Evolutionary conservation across 2,329 filamentous ascomycete species (phyloP).

Genomic region (Aspergillus sp.): DNA sequence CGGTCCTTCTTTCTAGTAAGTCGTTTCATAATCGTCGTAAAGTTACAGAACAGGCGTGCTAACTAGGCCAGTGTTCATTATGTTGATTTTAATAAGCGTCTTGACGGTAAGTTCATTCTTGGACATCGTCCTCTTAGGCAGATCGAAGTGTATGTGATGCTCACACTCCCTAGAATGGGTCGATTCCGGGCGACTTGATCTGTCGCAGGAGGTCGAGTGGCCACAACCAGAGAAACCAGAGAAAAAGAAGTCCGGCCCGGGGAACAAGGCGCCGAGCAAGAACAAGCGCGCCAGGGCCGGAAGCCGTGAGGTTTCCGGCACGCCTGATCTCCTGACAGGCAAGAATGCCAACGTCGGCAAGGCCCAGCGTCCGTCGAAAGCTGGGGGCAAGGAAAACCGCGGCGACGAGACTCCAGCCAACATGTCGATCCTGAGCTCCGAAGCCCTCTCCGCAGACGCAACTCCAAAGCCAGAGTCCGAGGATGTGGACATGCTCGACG

Average conservation of each 20-base stretch:
- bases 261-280: conserved; percentile 54
- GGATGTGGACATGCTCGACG: conserved; percentile 46
- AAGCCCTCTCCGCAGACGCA: conserved; percentile 35
- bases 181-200: conserved; percentile 74
- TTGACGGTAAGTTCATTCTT: conserved; percentile 48
- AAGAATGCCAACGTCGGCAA: conserved; percentile 49
- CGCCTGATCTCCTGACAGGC: conserved; percentile 50
- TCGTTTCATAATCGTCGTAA: neutral
- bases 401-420: conserved; percentile 42
- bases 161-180: conserved; percentile 75
- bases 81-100: conserved; percentile 93
- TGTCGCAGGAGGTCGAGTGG: conserved; percentile 92
- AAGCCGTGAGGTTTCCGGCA: conserved; percentile 56
- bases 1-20: conserved; percentile 76
- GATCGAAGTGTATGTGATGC: conserved; percentile 1
- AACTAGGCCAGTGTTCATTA: conserved; percentile 68
- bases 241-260: conserved; percentile 69
- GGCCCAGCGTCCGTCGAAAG: conserved; percentile 50
- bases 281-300: conserved; percentile 54
- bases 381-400: conserved; percentile 60
- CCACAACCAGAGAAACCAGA: conserved; percentile 87
- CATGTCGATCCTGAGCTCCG: conserved; percentile 31
- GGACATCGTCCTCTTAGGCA: neutral
- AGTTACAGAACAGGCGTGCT: too few relatives aligned
- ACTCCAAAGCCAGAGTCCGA: conserved; percentile 40